Percentiles rank a stretch among this genome's conserved stretches.
These are phyloP conservation scores for Grifola frondosa DNA, from an alignment of 1,284 basidiomycete species.

Conservation along the genomic window DNA sequence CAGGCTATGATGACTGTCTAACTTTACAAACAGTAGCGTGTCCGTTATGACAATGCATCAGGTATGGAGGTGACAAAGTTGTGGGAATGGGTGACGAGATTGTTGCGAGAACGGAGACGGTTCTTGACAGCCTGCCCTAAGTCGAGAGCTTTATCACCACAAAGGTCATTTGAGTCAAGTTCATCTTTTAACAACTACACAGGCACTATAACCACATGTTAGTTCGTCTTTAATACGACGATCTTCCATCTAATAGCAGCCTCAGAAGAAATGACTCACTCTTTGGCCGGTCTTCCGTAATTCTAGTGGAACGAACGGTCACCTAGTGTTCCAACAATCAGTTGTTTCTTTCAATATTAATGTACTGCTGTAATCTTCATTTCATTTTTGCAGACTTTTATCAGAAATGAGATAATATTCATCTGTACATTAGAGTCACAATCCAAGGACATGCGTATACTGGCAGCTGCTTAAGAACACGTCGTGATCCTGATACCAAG, in stretches of 20 bases:
- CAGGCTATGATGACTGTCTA: too few species aligned
- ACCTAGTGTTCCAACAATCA: conserved; percentile 60
- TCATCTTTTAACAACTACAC: conserved; percentile 67
- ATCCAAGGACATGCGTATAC: too few species aligned
- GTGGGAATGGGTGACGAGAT: not conserved
- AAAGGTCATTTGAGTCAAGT: conserved; percentile 40
- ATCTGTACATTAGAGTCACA: too few species aligned
- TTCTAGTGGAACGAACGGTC: conserved; percentile 50
- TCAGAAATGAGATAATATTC: too few species aligned
- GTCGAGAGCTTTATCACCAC: conserved; percentile 14
- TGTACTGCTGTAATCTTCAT: not conserved
- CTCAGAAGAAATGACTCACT: conserved; percentile 57
- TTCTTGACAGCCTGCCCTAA: conserved; percentile 42
- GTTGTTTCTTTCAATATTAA: not conserved
- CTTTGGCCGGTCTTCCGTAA: conserved; percentile 59
- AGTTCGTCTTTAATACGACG: conserved; percentile 39
- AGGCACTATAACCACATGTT: conserved; percentile 59
- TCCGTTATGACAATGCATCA: too few species aligned
- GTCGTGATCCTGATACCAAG: too few species aligned
- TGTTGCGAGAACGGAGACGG: not conserved
- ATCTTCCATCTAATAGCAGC: conserved; percentile 52
- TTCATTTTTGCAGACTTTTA: too few species aligned
- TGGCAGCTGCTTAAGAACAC: too few species aligned
- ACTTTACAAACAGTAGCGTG: too few species aligned
- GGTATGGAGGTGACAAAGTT: too few species aligned